These are phyloP conservation scores for Colletotrichum limetticola DNA, from an alignment of 2,329 filamentous ascomycete species.

Conservation along the genomic window DNA sequence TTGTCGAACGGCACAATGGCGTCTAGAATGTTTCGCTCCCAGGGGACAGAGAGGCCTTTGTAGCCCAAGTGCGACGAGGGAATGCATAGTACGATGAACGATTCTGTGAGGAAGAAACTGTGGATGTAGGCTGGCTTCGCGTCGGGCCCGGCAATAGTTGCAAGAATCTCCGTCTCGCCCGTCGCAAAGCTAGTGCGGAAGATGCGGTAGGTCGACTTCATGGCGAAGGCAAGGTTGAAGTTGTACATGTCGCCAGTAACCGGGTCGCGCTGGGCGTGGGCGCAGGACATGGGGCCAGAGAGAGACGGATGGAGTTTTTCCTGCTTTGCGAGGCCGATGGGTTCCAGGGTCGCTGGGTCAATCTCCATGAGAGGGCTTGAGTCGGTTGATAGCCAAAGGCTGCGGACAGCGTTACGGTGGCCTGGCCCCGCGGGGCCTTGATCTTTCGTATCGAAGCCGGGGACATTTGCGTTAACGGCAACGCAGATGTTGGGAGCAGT, in stretches of 20 bases:
- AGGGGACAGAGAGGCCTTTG: slow-evolving; percentile 70
- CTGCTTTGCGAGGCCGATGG: slow-evolving; percentile 72
- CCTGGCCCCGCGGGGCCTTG: slow-evolving; percentile 30
- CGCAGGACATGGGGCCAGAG: slow-evolving; percentile 72
- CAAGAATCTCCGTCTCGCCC: slow-evolving; percentile 76
- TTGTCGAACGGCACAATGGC: slow-evolving; percentile 73
- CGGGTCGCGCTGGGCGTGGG: slow-evolving; percentile 79
- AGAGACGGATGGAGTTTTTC: slow-evolving; percentile 73
- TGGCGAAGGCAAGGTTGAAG: slow-evolving; percentile 78
- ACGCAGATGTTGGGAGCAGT: slow-evolving; percentile 71
- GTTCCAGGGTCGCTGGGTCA: slow-evolving; percentile 78
- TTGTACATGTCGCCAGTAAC: slow-evolving; percentile 82
- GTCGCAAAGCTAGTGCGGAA: slow-evolving; percentile 73
- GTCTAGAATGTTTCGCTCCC: slow-evolving; percentile 75
- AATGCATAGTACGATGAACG: slow-evolving; percentile 78
- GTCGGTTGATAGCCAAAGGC: slow-evolving; percentile 69
- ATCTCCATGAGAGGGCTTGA: slow-evolving; percentile 67
- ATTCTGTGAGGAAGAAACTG: slow-evolving; percentile 78
- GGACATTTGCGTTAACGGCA: slow-evolving; percentile 72
- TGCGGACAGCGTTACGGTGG: slow-evolving; percentile 44
- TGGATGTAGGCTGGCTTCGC: slow-evolving; percentile 77
- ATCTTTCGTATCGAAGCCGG: slow-evolving; percentile 53
- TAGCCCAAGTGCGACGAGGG: slow-evolving; percentile 72
- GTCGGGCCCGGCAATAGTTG: slow-evolving; percentile 65
- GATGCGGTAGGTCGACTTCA: slow-evolving; percentile 70